Percentiles rank a stretch among this genome's conserved stretches.
Evolutionary conservation across 306 rosid species (phyloP).

Genomic region (Trifolium dubium): DNA sequence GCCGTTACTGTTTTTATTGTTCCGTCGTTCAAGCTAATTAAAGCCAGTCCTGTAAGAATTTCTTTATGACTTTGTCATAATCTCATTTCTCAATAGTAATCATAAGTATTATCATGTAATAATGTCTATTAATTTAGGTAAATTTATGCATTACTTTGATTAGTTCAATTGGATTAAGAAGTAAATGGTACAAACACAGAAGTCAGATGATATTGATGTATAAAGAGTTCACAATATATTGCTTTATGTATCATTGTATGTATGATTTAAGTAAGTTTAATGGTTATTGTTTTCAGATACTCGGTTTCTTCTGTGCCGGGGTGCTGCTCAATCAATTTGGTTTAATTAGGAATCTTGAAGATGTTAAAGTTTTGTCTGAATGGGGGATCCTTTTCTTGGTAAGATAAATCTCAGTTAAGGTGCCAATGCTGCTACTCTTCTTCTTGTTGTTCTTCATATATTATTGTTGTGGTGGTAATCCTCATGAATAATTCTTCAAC

Average conservation of each 20-base stretch:
- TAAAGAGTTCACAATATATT: slow-evolving; percentile 11
- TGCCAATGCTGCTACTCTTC: slow-evolving; percentile 34
- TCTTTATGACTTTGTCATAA: slow-evolving; percentile 3
- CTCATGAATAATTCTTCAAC: not conserved
- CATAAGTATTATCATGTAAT: not conserved
- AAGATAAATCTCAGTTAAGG: slow-evolving; percentile 52
- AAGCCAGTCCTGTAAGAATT: slow-evolving; percentile 60
- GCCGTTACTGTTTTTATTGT: slow-evolving; percentile 82
- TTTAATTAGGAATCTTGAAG: slow-evolving; percentile 87
- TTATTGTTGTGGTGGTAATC: slow-evolving; percentile 26
- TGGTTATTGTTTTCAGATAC: slow-evolving; percentile 73
- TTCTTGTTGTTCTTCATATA: slow-evolving; percentile 10
- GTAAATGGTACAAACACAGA: not conserved
- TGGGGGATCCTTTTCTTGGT: slow-evolving; percentile 99
- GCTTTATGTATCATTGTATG: slow-evolving; percentile 25
- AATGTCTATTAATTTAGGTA: not conserved
- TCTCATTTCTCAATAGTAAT: slow-evolving; percentile 13
- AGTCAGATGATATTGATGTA: slow-evolving; percentile 26
- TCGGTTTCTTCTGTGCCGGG: slow-evolving; percentile 97
- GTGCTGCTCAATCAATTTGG: slow-evolving; percentile 94
- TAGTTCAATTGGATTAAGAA: slow-evolving; percentile 22
- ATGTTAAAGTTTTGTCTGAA: slow-evolving; percentile 92
- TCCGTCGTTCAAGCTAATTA: slow-evolving; percentile 80
- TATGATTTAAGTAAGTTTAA: slow-evolving; percentile 27
- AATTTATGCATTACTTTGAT: slow-evolving; percentile 35